Percentiles rank a stretch among this genome's conserved stretches.
phyloP scores from a whole-genome alignment of 2,329 filamentous ascomycete species.

The Colletotrichum liriopes region DNA sequence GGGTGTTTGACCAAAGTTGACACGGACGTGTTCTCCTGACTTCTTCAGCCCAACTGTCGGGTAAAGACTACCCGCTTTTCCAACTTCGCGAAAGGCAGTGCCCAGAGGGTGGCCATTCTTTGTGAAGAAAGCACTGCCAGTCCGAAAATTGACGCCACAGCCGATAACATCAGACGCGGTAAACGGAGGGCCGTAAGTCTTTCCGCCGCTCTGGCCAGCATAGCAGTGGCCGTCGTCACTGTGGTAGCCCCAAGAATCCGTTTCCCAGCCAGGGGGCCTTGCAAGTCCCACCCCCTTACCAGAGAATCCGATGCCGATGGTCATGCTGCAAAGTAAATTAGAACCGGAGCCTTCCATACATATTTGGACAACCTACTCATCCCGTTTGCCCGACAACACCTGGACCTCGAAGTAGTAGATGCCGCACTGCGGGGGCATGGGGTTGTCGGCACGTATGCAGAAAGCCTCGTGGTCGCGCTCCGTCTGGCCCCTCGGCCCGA shows the following conservation, averaged over 20 bases:
- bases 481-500: conserved; percentile 60
- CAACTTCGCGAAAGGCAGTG: conserved; percentile 78
- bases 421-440: conserved; percentile 90
- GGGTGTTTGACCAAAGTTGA: conserved; percentile 80
- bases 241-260: conserved; percentile 79
- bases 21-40: conserved; percentile 72
- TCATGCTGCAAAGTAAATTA: conserved; percentile 60
- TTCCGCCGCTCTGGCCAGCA: conserved; percentile 69
- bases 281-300: conserved; percentile 67
- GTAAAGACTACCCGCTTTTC: conserved; percentile 68
- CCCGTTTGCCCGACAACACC: conserved; percentile 65
- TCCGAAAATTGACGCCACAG: conserved; percentile 77
- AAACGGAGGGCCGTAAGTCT: conserved; percentile 71
- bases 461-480: conserved; percentile 82
- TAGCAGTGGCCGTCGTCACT: conserved; percentile 78
- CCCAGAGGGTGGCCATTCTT: conserved; percentile 78
- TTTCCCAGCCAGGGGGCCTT: conserved; percentile 77
- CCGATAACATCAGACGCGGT: conserved; percentile 72
- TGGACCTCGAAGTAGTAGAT: conserved; percentile 93
- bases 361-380: conserved; percentile 65
- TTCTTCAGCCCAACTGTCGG: conserved; percentile 78
- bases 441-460: conserved; percentile 85
- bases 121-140: conserved; percentile 77
- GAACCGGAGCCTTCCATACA: background rate
- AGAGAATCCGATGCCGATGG: conserved; percentile 76